Conservation (phyloP, 495 filamentous ascomycete genomes). For the Aspergillus diversus region DNA sequence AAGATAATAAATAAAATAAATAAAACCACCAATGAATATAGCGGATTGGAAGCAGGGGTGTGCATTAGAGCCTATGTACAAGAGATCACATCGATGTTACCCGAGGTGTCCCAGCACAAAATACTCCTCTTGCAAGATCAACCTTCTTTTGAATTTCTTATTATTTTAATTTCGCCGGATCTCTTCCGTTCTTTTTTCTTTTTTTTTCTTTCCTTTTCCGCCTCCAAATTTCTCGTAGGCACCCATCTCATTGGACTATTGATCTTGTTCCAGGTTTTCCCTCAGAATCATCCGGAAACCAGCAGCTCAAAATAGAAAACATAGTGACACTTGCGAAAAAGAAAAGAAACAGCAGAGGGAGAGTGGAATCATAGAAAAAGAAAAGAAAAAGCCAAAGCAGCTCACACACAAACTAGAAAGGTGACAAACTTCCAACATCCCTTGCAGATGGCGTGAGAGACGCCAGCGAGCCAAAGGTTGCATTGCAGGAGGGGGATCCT, state of each 20-base stretch:
- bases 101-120: constrained; percentile 8
- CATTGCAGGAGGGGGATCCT: constrained; percentile 22
- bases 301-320: background rate
- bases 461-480: constrained; percentile 16
- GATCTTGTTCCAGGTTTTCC: background rate
- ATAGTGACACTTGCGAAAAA: background rate
- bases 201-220: constrained; percentile 1
- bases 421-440: constrained; percentile 22
- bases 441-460: constrained; percentile 28
- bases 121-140: background rate
- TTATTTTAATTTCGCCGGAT: background rate
- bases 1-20: background rate
- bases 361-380: background rate
- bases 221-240: background rate
- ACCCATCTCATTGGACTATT: background rate
- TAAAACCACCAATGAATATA: background rate
- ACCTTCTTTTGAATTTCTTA: constrained; percentile 4
- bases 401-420: background rate
- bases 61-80: constrained; percentile 3
- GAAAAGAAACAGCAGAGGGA: background rate
- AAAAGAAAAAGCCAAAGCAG: constrained; percentile 3
- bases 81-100: constrained; percentile 20
- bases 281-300: background rate
- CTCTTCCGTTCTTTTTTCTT: background rate
- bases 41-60: background rate